These are phyloP conservation scores for Astrephomene gubernaculifera DNA, from an alignment of 139 green algal genomes.

Conservation along the genomic window DNA sequence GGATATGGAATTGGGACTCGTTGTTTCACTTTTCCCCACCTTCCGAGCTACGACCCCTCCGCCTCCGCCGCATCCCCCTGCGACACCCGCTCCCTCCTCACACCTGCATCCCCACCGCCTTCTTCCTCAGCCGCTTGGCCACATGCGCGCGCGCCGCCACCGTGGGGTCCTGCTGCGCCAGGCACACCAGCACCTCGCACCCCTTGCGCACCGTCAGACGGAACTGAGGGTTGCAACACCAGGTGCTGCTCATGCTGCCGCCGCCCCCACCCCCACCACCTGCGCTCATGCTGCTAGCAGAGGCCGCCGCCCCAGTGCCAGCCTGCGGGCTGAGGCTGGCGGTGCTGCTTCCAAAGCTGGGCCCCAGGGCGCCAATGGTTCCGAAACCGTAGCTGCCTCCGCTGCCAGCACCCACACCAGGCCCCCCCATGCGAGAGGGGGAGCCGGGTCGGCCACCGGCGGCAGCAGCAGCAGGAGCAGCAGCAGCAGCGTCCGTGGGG, in stretches of 20 bases:
- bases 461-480: not conserved
- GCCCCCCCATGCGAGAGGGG: too few relatives aligned
- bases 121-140: slow-evolving; percentile 49
- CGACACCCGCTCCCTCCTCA: not conserved
- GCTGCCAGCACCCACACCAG: too few relatives aligned
- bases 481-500: not conserved
- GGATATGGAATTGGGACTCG: too few relatives aligned
- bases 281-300: not conserved
- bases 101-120: slow-evolving; percentile 56
- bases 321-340: too few relatives aligned
- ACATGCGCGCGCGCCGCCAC: slow-evolving; percentile 49
- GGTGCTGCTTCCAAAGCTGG: too few relatives aligned
- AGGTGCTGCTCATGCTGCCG: slow-evolving; percentile 47
- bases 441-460: not conserved
- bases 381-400: too few relatives aligned
- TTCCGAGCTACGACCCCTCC: too few relatives aligned
- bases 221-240: slow-evolving; percentile 75
- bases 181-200: slow-evolving; percentile 60
- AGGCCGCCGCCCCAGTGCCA: too few relatives aligned
- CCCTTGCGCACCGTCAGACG: slow-evolving; percentile 45
- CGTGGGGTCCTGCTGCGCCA: slow-evolving; percentile 65
- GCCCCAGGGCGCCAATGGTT: too few relatives aligned
- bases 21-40: too few relatives aligned
- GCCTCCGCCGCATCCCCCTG: not conserved
- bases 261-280: not conserved